Percentiles rank a stretch among this genome's conserved stretches.
Conservation (phyloP, 2,329 filamentous ascomycete genomes). For the Lachnellula hyalina region DNA sequence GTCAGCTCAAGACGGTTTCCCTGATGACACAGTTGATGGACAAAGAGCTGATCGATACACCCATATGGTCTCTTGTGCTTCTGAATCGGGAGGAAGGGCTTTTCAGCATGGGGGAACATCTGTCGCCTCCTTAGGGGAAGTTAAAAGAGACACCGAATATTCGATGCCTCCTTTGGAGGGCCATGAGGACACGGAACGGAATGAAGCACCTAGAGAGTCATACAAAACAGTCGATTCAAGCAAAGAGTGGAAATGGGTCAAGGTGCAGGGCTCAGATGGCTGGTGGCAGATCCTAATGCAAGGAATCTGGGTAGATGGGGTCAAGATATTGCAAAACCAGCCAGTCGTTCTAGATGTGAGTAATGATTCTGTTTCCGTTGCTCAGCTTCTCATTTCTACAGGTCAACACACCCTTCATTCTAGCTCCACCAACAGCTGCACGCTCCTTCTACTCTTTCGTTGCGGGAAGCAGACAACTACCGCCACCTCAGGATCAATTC, state of each 20-base stretch:
- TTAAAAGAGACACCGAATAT: slow-evolving; percentile 10
- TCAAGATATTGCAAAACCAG: slow-evolving; percentile 16
- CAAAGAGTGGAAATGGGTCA: slow-evolving; percentile 20
- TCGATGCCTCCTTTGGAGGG: background rate
- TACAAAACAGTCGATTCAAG: background rate
- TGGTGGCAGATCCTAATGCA: slow-evolving; percentile 22
- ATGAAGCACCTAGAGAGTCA: background rate
- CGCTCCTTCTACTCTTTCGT: slow-evolving; percentile 18
- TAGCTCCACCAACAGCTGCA: slow-evolving; percentile 18
- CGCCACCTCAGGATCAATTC: slow-evolving; percentile 19
- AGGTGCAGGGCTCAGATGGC: slow-evolving; percentile 21
- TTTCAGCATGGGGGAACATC: slow-evolving; percentile 21
- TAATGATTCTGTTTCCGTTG: background rate
- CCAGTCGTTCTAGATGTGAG: slow-evolving; percentile 19
- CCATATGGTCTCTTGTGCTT: slow-evolving; percentile 20
- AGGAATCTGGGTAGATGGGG: slow-evolving; percentile 18
- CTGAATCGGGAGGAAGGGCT: slow-evolving; percentile 20
- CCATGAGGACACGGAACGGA: slow-evolving; percentile 10
- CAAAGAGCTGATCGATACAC: slow-evolving; percentile 12
- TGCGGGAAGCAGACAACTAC: slow-evolving; percentile 14
- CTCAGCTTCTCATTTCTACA: slow-evolving; percentile 2
- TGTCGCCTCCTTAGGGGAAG: slow-evolving; percentile 2
- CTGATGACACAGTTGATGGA: slow-evolving; percentile 15
- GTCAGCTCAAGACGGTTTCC: slow-evolving; percentile 11
- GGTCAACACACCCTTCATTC: slow-evolving; percentile 22